Evolutionary conservation across 345 rosid genomes (phyloP).

Genomic region (Diplotaxis tenuifolia): DNA sequence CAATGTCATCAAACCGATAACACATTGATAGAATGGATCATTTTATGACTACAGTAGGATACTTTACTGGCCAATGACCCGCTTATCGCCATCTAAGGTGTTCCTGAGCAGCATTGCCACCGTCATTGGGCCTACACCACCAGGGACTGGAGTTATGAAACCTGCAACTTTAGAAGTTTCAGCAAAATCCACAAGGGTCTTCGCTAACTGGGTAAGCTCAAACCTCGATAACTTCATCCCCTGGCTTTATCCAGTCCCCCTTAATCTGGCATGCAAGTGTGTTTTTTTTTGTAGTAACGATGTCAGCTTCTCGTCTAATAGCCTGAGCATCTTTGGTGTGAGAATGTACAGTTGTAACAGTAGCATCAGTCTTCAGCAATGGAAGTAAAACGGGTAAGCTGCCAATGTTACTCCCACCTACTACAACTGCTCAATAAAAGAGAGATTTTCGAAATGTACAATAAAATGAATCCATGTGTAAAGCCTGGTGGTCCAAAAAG

Average conservation of each 20-base stretch:
- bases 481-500: too few species aligned
- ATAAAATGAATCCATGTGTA: too few species aligned
- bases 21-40: neutral
- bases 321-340: conserved; percentile 61
- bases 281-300: conserved; percentile 48
- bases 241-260: conserved; percentile 80
- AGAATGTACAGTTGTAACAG: conserved; percentile 77
- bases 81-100: conserved; percentile 79
- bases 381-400: conserved; percentile 84
- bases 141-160: too few species aligned
- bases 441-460: too few species aligned
- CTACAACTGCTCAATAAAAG: conserved; percentile 54
- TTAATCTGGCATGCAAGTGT: conserved; percentile 50
- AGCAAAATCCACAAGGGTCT: too few species aligned
- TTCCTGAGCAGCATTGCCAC: conserved; percentile 87
- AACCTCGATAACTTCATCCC: conserved; percentile 46
- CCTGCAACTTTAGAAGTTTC: too few species aligned
- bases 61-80: conserved; percentile 46
- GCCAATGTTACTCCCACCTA: conserved; percentile 91
- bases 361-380: conserved; percentile 91
- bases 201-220: conserved; percentile 76
- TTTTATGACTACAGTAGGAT: neutral
- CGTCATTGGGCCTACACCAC: conserved; percentile 98
- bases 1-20: too few species aligned
- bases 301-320: conserved; percentile 80